phyloP scores from a whole-genome alignment of 2,329 filamentous ascomycete species.

The Colletotrichum filicis region DNA sequence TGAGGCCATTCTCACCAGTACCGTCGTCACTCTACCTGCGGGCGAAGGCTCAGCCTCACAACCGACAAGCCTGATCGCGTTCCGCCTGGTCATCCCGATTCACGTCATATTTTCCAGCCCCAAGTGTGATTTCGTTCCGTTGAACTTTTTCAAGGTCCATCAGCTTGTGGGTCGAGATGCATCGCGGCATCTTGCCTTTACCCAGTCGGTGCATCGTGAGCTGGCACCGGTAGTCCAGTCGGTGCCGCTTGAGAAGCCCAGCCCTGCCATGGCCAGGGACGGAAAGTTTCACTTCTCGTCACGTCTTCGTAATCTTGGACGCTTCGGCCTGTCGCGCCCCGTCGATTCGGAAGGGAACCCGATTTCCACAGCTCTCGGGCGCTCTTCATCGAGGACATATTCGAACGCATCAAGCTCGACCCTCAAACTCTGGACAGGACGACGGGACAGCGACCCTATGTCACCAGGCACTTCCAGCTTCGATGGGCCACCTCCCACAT shows the following conservation, averaged over 20 bases:
- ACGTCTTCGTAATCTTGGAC: conserved; percentile 22
- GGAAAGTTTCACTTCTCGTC: conserved; percentile 10
- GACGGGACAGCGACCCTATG: conserved; percentile 34
- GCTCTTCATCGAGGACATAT: conserved; percentile 38
- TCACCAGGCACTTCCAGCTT: conserved; percentile 28
- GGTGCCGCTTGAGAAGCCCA: conserved; percentile 37
- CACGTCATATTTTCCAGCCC: conserved; percentile 63
- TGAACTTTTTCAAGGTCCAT: conserved; percentile 73
- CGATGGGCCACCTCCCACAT: conserved; percentile 30
- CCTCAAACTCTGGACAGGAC: conserved; percentile 45
- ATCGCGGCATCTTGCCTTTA: conserved; percentile 68
- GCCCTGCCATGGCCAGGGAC: conserved; percentile 31
- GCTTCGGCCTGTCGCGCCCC: conserved; percentile 33
- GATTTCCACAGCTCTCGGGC: conserved; percentile 40
- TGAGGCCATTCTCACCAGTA: conserved; percentile 56
- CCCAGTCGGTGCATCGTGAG: conserved; percentile 69
- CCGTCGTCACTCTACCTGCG: conserved; percentile 53
- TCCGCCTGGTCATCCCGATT: conserved; percentile 71
- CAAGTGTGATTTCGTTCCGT: conserved; percentile 68
- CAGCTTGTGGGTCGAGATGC: conserved; percentile 70
- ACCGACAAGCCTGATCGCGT: conserved; percentile 58
- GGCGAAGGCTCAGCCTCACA: conserved; percentile 37
- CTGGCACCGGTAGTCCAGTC: conserved; percentile 61
- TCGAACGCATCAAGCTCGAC: conserved; percentile 45
- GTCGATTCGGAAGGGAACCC: conserved; percentile 44